Percentiles rank a stretch among this genome's conserved stretches.
Evolutionary conservation across 305 asterid species (phyloP).

Genomic region (Euphrasia arctica): DNA sequence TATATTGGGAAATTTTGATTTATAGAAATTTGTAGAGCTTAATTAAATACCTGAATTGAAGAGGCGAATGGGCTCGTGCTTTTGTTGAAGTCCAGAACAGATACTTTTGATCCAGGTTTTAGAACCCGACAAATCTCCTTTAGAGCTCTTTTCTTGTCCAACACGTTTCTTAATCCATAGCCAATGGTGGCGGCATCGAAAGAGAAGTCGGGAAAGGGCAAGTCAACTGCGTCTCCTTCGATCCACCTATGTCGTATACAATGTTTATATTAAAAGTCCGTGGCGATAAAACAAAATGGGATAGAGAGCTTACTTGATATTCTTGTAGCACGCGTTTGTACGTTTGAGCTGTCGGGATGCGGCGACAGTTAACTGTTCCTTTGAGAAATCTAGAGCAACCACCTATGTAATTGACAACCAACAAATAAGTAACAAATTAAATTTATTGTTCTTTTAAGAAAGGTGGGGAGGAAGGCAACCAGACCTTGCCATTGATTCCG

Average conservation of each 20-base stretch:
- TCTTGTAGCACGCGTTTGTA: conserved; percentile 63
- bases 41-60: conserved; percentile 55
- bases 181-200: conserved; percentile 90
- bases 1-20: not conserved
- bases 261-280: not conserved
- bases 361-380: conserved; percentile 68
- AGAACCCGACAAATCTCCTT: conserved; percentile 70
- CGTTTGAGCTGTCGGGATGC: conserved; percentile 61
- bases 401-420: conserved; percentile 41
- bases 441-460: not conserved
- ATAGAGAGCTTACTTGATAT: conserved; percentile 57
- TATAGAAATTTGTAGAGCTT: conserved; percentile 5
- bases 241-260: conserved; percentile 59
- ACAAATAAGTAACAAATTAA: not conserved
- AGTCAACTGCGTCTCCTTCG: conserved; percentile 74
- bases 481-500: conserved; percentile 76
- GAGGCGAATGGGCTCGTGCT: conserved; percentile 47
- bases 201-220: conserved; percentile 63
- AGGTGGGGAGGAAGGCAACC: conserved; percentile 20
- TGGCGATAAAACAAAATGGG: not conserved
- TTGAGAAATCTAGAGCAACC: conserved; percentile 86
- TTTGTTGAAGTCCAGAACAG: conserved; percentile 86
- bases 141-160: conserved; percentile 60
- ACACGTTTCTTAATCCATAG: conserved; percentile 72
- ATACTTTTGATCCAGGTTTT: conserved; percentile 65